These are phyloP conservation scores for Rhododendron simsii DNA, from an alignment of 148 eudicot genomes.

Conservation along the genomic window DNA sequence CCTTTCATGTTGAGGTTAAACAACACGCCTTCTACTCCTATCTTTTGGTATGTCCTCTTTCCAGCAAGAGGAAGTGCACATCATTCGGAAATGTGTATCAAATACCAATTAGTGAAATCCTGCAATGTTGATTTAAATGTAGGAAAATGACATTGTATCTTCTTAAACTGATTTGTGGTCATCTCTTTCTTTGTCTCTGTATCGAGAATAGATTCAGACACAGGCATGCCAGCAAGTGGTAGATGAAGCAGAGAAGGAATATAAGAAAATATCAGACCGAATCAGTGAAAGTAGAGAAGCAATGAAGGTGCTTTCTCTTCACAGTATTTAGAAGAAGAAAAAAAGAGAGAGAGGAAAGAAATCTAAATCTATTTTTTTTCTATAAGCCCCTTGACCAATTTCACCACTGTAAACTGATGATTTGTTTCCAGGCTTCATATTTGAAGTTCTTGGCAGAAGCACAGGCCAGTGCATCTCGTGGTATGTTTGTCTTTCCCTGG, in stretches of 20 bases:
- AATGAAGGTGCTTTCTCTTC: slow-evolving; percentile 47
- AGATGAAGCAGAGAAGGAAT: slow-evolving; percentile 60
- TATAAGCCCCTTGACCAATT: not conserved
- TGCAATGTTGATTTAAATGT: not conserved
- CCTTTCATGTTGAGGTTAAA: not conserved
- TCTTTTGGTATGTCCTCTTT: not conserved
- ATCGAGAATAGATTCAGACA: slow-evolving; percentile 49
- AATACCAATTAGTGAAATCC: not conserved
- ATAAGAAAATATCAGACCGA: slow-evolving; percentile 58
- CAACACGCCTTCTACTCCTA: not conserved
- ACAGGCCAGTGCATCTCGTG: slow-evolving; percentile 62
- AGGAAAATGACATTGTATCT: not conserved
- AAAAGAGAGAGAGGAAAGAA: not conserved
- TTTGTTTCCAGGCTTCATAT: slow-evolving; percentile 19
- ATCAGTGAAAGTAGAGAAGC: slow-evolving; percentile 64
- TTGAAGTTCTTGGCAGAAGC: slow-evolving; percentile 56
- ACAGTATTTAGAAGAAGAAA: not conserved
- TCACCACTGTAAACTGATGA: not conserved
- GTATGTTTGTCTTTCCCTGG: slow-evolving; percentile 33
- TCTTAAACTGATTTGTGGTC: not conserved
- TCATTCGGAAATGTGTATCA: not conserved
- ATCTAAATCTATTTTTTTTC: not conserved
- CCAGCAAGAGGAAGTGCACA: not conserved
- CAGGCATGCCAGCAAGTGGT: slow-evolving; percentile 68
- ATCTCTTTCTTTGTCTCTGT: not conserved